Conservation (phyloP, 176 grass and related monocot species). For the Melocanna baccifera region DNA sequence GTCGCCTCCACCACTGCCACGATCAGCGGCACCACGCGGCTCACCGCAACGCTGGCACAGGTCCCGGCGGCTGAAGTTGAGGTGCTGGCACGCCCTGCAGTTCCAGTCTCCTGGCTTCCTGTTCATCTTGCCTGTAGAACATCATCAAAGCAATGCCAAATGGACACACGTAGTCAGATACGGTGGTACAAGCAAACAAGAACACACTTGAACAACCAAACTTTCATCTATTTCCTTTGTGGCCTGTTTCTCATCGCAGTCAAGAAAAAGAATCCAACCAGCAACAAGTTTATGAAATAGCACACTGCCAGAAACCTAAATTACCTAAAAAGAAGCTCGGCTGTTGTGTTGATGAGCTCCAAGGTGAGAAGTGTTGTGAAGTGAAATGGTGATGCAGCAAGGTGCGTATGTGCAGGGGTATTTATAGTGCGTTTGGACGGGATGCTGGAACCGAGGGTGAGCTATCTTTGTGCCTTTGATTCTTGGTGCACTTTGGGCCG, state of each 20-base stretch:
- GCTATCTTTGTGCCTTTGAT: constrained; percentile 46
- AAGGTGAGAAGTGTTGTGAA: constrained; percentile 7
- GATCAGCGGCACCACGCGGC: constrained; percentile 51
- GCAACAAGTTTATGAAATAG: not conserved
- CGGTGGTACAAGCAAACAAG: not conserved
- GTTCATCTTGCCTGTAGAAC: constrained; percentile 69
- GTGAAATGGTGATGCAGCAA: constrained; percentile 42
- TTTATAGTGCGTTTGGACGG: constrained; percentile 46
- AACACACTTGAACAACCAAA: not conserved
- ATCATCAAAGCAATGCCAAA: constrained; percentile 27
- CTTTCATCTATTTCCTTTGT: constrained; percentile 1
- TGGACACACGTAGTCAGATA: not conserved
- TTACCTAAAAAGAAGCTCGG: constrained; percentile 41
- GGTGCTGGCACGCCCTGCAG: constrained; percentile 95
- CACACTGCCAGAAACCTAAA: not conserved
- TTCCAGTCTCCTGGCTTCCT: constrained; percentile 99
- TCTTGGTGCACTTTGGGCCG: constrained; percentile 46
- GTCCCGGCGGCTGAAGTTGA: constrained; percentile 95
- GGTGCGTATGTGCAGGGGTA: constrained; percentile 45
- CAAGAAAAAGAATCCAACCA: constrained; percentile 27
- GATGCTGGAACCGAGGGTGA: constrained; percentile 50
- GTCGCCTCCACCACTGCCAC: constrained; percentile 47
- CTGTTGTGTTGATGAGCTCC: constrained; percentile 19
- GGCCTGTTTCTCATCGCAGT: not conserved
- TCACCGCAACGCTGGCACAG: constrained; percentile 84